Base-by-base conservation (phyloP, 495 filamentous ascomycete species). In the Penicillium simplicissimum region DNA sequence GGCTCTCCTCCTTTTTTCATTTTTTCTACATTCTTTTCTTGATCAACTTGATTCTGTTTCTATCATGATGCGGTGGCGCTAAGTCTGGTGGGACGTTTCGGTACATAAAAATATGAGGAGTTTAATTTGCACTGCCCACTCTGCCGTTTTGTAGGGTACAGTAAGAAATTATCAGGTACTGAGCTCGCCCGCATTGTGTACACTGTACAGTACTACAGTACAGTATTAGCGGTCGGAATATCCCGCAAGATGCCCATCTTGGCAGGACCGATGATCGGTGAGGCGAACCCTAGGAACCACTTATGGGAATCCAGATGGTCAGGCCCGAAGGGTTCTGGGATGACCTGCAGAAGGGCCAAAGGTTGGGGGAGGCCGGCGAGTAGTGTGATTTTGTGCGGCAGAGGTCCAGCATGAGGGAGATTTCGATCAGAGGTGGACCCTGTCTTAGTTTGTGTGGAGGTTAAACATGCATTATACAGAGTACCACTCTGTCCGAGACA, bases 41-140 rank as follows among this genome's bases (percentile, higher is more conserved):
- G 14, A 54, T 57, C 59, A 34, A 61, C 36, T 36, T 56, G 42
- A 36, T 58, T 54, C 54, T 58, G 48, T 63, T 54, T 48, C 48
- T 58, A 62, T 31, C 53, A 49, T 45, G 31, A 38, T 21, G 40
- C 28, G 42, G 45, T 58, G 40, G 49, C 54, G 19, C 31, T 36
- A 37, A 31, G 19, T 43, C 19, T 53, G 3, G 47, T 33, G 49
- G 37, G 28, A 36, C 9, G 15, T 45, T 58, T 53, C 28, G 55
- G 55, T 53, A 63, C 55, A 58, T 63, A 57, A 48, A 35, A 58
- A 34, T 6, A 53, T 15, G 36, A 42, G 15, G 34, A 23, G 52
- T 42, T 53, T 36, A 45, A 36, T 36, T 10, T 36, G 15, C 28
- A 34, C 10, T 10, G 33, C 8, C 9, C 10, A 53, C 31, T 53